phyloP scores from a whole-genome alignment of 2,329 filamentous ascomycete genomes.

The Fusarium solani-melongenae region DNA sequence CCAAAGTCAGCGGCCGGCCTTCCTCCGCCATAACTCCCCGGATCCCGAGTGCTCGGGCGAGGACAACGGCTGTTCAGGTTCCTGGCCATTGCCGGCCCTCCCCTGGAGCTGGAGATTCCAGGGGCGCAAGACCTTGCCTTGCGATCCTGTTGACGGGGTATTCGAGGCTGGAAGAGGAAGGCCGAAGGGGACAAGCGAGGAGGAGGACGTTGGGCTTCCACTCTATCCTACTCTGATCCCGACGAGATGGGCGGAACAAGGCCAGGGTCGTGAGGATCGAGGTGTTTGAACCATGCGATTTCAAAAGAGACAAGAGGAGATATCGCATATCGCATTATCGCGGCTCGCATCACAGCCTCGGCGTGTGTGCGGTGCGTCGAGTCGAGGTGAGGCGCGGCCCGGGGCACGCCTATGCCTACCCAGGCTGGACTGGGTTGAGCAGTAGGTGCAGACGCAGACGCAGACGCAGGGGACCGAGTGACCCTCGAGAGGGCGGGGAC shows the following conservation, averaged over 20 bases:
- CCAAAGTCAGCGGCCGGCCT: conserved; percentile 19
- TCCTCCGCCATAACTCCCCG: conserved; percentile 24
- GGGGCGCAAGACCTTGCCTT: conserved; percentile 15
- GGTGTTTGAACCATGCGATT: conserved; percentile 18
- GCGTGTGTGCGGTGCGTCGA: conserved; percentile 3
- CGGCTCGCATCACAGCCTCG: conserved; percentile 15
- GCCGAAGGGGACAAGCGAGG: conserved; percentile 7
- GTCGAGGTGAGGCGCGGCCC: neutral
- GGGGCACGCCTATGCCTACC: neutral
- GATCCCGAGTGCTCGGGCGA: conserved; percentile 34
- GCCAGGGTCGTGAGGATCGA: conserved; percentile 33
- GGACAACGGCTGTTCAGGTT: conserved; percentile 23
- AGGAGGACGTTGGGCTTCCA: neutral
- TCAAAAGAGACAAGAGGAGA: conserved; percentile 37
- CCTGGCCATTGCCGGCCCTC: conserved; percentile 21
- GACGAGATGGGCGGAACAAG: conserved; percentile 23
- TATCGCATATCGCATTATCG: conserved; percentile 23
- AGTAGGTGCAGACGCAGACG: neutral
- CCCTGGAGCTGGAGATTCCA: neutral
- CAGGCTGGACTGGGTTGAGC: neutral
- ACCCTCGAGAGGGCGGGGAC: conserved; percentile 27
- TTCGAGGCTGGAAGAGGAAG: conserved; percentile 5
- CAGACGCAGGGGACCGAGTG: conserved; percentile 35
- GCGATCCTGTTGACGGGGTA: conserved; percentile 5
- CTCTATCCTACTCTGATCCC: conserved; percentile 24